Percentiles rank a stretch among this genome's conserved stretches.
phyloP scores from a whole-genome alignment of 805 yeast genomes.

The Debaryomyces prosopidis region DNA sequence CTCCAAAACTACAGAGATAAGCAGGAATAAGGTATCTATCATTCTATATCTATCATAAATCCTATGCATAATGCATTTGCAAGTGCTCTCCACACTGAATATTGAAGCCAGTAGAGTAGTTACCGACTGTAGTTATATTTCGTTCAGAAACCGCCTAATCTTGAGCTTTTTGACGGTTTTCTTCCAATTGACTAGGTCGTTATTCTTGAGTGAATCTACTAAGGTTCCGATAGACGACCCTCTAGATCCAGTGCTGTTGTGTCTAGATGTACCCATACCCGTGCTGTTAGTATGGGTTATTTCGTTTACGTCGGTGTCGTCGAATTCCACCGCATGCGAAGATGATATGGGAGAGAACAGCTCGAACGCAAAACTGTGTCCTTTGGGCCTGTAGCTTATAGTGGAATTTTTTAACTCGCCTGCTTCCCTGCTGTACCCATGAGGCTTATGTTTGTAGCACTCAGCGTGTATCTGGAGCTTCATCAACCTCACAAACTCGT shows the following conservation, averaged over 20 bases:
- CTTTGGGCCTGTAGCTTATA: no score
- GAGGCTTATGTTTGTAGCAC: background rate
- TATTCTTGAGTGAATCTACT: conserved; percentile 26
- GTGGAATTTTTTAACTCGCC: no score
- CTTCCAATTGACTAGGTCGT: conserved; percentile 26
- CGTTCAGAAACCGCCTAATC: conserved; percentile 30
- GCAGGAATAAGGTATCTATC: no score
- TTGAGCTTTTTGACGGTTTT: conserved; percentile 31
- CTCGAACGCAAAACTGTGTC: background rate
- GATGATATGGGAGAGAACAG: background rate
- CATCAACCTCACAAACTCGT: conserved; percentile 26
- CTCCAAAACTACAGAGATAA: no score
- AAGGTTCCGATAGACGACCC: conserved; percentile 34
- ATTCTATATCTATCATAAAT: no score
- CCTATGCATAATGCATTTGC: no score
- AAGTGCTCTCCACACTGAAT: no score
- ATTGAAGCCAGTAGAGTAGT: no score
- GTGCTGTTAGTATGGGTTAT: background rate
- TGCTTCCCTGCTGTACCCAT: no score
- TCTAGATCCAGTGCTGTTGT: conserved; percentile 14
- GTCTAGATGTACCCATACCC: background rate
- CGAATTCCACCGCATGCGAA: background rate
- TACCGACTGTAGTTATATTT: conserved; percentile 2
- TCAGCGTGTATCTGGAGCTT: conserved; percentile 4
- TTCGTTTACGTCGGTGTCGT: conserved; percentile 2